These are phyloP conservation scores for Eucommia ulmoides DNA, from an alignment of 257 asterid genomes.

Conservation along the genomic window DNA sequence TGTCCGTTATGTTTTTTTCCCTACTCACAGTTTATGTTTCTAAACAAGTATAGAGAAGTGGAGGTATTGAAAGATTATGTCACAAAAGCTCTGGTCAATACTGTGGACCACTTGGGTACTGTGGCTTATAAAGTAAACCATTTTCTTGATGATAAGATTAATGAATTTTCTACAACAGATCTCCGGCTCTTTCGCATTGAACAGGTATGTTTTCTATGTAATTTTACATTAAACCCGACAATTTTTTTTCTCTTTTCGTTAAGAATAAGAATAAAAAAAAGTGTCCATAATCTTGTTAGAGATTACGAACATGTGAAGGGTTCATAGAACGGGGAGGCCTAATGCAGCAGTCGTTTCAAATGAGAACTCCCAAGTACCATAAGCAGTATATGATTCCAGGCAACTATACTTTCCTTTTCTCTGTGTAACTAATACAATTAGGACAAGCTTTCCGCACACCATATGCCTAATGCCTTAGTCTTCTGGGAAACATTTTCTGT, in stretches of 20 bases:
- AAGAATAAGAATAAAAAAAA: not conserved
- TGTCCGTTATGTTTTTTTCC: not conserved
- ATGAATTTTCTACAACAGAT: constrained; percentile 37
- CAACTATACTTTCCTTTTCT: constrained; percentile 14
- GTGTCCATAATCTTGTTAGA: constrained; percentile 17
- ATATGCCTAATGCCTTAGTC: not conserved
- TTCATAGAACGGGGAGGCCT: constrained; percentile 27
- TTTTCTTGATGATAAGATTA: constrained; percentile 44
- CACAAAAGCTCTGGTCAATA: constrained; percentile 49
- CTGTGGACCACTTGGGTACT: constrained; percentile 80
- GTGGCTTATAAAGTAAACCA: constrained; percentile 50
- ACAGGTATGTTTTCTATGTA: constrained; percentile 31
- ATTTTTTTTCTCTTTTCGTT: not conserved
- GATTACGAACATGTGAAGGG: constrained; percentile 25
- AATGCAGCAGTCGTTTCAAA: constrained; percentile 24
- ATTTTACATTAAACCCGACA: not conserved
- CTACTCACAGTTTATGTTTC: too few relatives aligned
- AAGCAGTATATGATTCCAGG: constrained; percentile 43
- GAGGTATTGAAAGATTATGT: constrained; percentile 54
- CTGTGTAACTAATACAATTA: too few relatives aligned
- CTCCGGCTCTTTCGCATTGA: constrained; percentile 39
- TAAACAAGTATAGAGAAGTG: constrained; percentile 30
- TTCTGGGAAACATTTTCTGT: not conserved
- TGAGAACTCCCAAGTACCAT: constrained; percentile 38
- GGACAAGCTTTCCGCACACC: not conserved